A percentile compares a stretch with the other conserved stretches of the same genome.
Conservation (phyloP, 179 eudicot genomes). For the Patellifolia procumbens region DNA sequence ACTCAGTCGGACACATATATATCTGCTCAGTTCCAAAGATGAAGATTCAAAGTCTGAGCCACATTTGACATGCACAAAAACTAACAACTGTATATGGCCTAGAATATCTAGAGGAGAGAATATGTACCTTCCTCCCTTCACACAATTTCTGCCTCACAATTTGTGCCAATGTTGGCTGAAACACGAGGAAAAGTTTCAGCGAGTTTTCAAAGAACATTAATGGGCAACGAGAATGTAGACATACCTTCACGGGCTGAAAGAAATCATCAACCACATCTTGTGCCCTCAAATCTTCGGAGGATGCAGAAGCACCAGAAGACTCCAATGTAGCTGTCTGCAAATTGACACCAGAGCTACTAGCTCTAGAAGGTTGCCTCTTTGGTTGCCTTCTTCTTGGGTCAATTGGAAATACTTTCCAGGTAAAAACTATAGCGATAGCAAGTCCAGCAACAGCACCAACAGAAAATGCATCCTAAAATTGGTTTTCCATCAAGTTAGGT, state of each 20-base stretch:
- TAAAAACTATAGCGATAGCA: conserved; percentile 76
- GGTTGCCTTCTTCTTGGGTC: conserved; percentile 74
- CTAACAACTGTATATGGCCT: background rate
- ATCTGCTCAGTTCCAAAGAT: background rate
- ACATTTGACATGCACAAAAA: background rate
- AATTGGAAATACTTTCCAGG: conserved; percentile 70
- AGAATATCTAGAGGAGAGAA: conserved; percentile 4
- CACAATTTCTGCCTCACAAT: conserved; percentile 81
- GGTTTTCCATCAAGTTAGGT: too few species aligned
- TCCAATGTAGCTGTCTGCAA: conserved; percentile 38
- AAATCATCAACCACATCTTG: conserved; percentile 80
- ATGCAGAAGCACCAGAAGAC: conserved; percentile 43
- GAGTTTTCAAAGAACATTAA: background rate
- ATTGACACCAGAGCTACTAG: conserved; percentile 56
- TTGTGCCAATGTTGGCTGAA: conserved; percentile 89
- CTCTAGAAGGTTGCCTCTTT: conserved; percentile 58
- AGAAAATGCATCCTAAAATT: conserved; percentile 63
- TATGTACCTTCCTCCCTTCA: conserved; percentile 89
- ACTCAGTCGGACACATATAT: background rate
- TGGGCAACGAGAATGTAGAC: background rate
- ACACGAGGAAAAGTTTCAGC: background rate
- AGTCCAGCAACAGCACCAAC: conserved; percentile 84
- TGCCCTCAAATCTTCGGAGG: conserved; percentile 63
- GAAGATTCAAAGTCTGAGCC: background rate
- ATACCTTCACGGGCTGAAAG: conserved; percentile 81